Base-by-base conservation (phyloP, 371 early-diverging fungal genomes). In the Dinochytrium kinnereticum region DNA sequence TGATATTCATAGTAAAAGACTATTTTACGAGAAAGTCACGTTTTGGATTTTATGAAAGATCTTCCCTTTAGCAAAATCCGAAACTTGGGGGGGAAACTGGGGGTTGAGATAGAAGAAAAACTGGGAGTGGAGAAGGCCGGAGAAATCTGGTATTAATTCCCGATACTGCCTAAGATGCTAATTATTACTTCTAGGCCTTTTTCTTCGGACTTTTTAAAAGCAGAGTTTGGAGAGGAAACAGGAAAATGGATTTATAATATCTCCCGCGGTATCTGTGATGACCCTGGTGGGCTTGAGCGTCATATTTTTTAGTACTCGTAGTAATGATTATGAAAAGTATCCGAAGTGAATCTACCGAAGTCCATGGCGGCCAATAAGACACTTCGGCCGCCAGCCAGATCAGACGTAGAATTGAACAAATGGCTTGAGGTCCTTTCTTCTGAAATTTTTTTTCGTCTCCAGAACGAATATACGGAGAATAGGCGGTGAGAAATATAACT, bases 41-140 rank as follows among this genome's bases (percentile, higher is more conserved):
- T 86, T 3, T 68, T 82, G 0, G 74, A 79, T 1, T 91, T 93
- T 73, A 87, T 97, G 83, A 64, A 81, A 24, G 76, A 82, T 2
- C 76, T 92, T 1, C 91, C 93, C 0, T 85, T 95, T 55, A 76
- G 81, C 36, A 92, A 91, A 71, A 94, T 96, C 44, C 87, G 92
- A 21, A 88, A 87, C 55, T 74, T 96, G 28, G 97, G 96, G n/a
- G 96, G 97, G 37, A 96, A 95, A 72, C 84, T 95, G 15, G 97
- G 97, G 1, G 78, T 78, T 13, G 86, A 90, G 64, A 86, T 96
- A 0, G 90, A 87, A 51, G 72, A 78, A 0, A 87, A 86, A 50
- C 83, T 92, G 28, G 82, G 82, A 31, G 87, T 91, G 0, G 81
- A 84, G 36, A 86, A 81, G 0, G 90, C 88, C 0, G 88, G 89